Evolutionary conservation across 257 asterid species (phyloP).

Genomic region (Solanum tarijense): DNA sequence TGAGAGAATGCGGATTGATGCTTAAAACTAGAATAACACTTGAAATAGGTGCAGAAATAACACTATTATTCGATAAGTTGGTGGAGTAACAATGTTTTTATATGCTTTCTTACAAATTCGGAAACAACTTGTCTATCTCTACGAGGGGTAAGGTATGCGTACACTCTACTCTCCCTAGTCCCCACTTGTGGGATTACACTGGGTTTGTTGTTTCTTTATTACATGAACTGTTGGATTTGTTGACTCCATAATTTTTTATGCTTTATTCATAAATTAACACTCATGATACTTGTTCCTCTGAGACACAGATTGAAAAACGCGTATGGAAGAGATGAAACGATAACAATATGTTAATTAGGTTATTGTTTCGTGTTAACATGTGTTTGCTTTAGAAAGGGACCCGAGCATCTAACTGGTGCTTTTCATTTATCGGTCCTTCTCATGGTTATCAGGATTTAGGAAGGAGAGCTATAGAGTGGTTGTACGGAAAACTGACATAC

Average conservation of each 20-base stretch:
- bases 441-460: neutral
- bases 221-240: neutral
- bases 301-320: neutral
- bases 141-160: no score
- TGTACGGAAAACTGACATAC: neutral
- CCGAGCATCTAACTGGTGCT: neutral
- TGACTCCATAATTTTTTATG: neutral
- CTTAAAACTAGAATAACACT: neutral
- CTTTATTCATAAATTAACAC: neutral
- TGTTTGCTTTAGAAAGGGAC: neutral
- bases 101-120: no score
- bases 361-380: neutral
- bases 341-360: neutral
- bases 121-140: no score
- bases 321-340: neutral
- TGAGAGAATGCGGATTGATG: neutral
- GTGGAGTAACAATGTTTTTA: neutral
- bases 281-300: neutral
- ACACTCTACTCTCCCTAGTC: no score
- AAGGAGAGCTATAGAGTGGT: neutral
- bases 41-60: neutral
- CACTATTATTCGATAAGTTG: neutral
- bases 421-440: neutral
- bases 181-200: no score
- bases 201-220: no score